phyloP scores from a whole-genome alignment of 129 eudicot genomes.

The Erigeron canadensis region DNA sequence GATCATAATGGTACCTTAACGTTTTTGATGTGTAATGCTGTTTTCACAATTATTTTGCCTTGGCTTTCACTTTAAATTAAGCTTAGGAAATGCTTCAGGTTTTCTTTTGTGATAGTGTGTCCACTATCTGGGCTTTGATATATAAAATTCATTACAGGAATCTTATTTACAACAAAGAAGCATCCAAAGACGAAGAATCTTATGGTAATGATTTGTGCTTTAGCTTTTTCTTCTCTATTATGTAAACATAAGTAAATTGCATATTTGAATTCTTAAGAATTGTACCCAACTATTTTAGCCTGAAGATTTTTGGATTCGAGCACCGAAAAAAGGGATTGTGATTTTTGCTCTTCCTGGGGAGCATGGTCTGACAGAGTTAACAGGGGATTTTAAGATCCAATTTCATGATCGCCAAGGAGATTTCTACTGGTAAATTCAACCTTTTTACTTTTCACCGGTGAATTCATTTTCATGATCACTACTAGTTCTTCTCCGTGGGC shows the following conservation, averaged over 20 bases:
- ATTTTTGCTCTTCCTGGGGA: constrained; percentile 94
- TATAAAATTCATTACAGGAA: constrained; percentile 49
- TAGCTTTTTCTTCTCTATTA: neutral
- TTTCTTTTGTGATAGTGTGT: constrained; percentile 13
- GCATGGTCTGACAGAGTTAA: constrained; percentile 78
- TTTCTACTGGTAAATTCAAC: constrained; percentile 58
- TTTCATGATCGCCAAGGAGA: constrained; percentile 96
- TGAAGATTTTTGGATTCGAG: constrained; percentile 89
- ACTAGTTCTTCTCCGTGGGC: neutral
- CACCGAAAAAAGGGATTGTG: constrained; percentile 71
- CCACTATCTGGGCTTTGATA: constrained; percentile 17
- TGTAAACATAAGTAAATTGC: neutral
- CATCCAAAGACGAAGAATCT: constrained; percentile 90
- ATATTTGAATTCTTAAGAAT: constrained; percentile 9
- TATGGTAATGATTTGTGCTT: constrained; percentile 49
- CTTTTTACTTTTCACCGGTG: too few species aligned
- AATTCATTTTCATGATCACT: too few species aligned
- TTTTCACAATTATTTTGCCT: neutral
- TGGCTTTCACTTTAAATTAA: constrained; percentile 1
- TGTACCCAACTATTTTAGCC: constrained; percentile 55
- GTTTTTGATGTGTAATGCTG: neutral
- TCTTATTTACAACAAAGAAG: constrained; percentile 69
- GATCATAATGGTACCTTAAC: constrained; percentile 70
- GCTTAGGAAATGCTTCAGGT: neutral
- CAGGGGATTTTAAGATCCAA: constrained; percentile 87